These are phyloP conservation scores for Backusella mclennaniae DNA, from an alignment of 192 early-diverging fungal genomes.

Conservation along the genomic window DNA sequence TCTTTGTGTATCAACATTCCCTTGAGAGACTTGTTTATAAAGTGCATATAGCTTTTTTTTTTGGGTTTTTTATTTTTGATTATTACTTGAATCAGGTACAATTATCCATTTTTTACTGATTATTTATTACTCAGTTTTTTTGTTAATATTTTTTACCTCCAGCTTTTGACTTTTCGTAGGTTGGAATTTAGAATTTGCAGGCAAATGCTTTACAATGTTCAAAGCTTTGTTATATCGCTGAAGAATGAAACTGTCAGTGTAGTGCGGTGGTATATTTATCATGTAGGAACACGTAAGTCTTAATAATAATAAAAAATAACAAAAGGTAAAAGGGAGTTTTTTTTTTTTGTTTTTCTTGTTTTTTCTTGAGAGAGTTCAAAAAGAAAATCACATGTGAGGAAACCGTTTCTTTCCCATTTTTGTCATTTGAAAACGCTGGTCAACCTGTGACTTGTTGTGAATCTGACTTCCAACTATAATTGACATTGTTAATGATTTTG, in stretches of 20 bases:
- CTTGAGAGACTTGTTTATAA: conserved; percentile 50
- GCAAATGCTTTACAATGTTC: conserved; percentile 34
- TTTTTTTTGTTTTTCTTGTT: background rate
- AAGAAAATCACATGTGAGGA: conserved; percentile 10
- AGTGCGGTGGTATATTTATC: conserved; percentile 18
- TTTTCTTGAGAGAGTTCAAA: background rate
- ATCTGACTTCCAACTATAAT: background rate
- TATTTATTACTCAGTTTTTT: background rate
- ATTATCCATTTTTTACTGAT: background rate
- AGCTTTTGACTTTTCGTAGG: conserved; percentile 28
- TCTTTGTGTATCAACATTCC: conserved; percentile 36
- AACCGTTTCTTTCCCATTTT: background rate
- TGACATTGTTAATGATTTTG: background rate
- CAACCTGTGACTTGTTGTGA: background rate
- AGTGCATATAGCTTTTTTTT: conserved; percentile 44
- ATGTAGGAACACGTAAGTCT: conserved; percentile 13
- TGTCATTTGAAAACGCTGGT: background rate
- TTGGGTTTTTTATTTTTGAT: background rate
- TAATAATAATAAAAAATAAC: background rate
- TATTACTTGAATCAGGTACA: background rate
- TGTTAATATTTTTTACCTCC: conserved; percentile 11
- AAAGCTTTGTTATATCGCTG: conserved; percentile 36
- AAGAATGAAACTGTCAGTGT: conserved; percentile 7
- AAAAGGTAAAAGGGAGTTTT: conserved; percentile 2
- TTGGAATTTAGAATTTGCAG: conserved; percentile 31